Base-by-base conservation (phyloP, 2,329 filamentous ascomycete species). In the Paecilomyces niveus region DNA sequence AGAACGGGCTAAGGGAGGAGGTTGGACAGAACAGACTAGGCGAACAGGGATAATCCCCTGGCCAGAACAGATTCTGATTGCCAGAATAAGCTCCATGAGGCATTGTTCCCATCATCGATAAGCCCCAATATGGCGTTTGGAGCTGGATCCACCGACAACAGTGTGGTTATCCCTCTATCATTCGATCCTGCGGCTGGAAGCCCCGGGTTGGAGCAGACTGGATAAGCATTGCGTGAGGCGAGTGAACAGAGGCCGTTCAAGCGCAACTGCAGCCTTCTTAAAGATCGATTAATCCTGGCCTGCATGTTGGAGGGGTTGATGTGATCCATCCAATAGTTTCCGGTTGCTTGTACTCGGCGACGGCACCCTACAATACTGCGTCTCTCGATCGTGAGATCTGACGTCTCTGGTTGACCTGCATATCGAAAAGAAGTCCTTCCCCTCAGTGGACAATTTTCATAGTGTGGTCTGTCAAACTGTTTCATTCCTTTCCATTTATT, bases 281-380 rank as follows among this genome's bases (percentile, higher is more conserved):
- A 22, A 58, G 26, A 54, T 53, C 57, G 57, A 63, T 62, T 61
- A 54, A 61, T 55, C 45, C 39, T 59, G 58, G 60, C 58, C 63
- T 68, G 66, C 62, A 64, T 63, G 63, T 63, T 60, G 65, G 61
- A 59, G 61, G 57, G 59, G 61, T 65, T 61, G 64, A 71, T 69
- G 67, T 71, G 69, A 71, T 68, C 63, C 64, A 65, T 70, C 65
- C 63, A 62, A 62, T 64, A 60, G 59, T 58, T 49, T 55, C 59
- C 55, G 60, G 60, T 61, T 66, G 57, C 59, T 58, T 65, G 65
- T 64, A 67, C 60, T 63, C 57, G 59, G 60, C 58, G 56, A 57
- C 61, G 58, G 57, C 54, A 56, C 56, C 32, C 39, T 32, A 57
- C 63, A 59, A 63, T 64, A 61, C 58, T 53, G 57, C 53, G 59